Percentiles rank a stretch among this genome's conserved stretches.
Evolutionary conservation across 108 stramenopile species (phyloP).

Genomic region (Seminavis robusta): DNA sequence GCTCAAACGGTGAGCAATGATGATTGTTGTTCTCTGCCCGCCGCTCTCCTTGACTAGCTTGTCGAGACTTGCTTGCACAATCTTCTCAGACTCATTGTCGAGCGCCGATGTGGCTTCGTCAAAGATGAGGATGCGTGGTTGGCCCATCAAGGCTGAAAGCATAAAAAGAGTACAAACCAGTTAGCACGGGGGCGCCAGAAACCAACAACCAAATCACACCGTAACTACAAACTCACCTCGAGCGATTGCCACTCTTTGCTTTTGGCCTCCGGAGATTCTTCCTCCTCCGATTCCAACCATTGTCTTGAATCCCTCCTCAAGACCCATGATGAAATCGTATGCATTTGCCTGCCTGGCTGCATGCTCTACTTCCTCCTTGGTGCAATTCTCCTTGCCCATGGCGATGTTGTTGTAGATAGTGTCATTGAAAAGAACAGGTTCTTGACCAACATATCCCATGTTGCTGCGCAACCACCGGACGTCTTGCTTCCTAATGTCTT

Average conservation of each 20-base stretch:
- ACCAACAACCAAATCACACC: slow-evolving; percentile 44
- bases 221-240: slow-evolving; percentile 68
- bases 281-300: slow-evolving; percentile 69
- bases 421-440: slow-evolving; percentile 76
- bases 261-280: slow-evolving; percentile 64
- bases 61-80: slow-evolving; percentile 90
- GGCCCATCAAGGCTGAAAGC: slow-evolving; percentile 56
- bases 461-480: slow-evolving; percentile 53
- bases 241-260: slow-evolving; percentile 65
- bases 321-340: slow-evolving; percentile 64
- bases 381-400: slow-evolving; percentile 52
- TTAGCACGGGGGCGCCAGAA: slow-evolving; percentile 16
- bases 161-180: background rate
- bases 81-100: slow-evolving; percentile 84
- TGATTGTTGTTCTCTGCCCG: slow-evolving; percentile 91
- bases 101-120: slow-evolving; percentile 79
- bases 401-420: slow-evolving; percentile 76
- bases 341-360: slow-evolving; percentile 58
- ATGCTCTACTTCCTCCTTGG: slow-evolving; percentile 41
- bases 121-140: slow-evolving; percentile 69
- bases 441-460: slow-evolving; percentile 77
- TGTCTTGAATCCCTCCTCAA: slow-evolving; percentile 67
- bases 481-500: slow-evolving; percentile 27
- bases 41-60: slow-evolving; percentile 48
- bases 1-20: slow-evolving; percentile 94